Percentiles rank a stretch among this genome's conserved stretches.
Conservation (phyloP, 2,329 filamentous ascomycete species). For the Fusarium pininemorale region DNA sequence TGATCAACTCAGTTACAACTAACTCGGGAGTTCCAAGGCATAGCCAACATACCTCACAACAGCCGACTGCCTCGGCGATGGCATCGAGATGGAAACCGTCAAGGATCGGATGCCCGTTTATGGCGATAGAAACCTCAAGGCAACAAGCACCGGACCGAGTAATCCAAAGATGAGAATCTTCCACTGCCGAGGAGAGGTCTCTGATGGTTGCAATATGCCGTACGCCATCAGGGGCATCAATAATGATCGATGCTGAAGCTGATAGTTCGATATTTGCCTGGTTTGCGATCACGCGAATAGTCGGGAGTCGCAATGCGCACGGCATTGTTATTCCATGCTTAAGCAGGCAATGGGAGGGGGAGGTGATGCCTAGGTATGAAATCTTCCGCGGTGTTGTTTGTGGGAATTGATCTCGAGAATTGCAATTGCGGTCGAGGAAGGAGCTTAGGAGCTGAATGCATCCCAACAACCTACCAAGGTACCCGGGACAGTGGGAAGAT, state of each 20-base stretch:
- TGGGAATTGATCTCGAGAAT: background rate
- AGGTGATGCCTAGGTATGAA: background rate
- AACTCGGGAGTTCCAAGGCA: background rate
- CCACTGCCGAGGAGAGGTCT: conserved; percentile 38
- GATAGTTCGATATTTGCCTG: conserved; percentile 37
- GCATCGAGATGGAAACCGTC: conserved; percentile 12
- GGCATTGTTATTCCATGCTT: background rate
- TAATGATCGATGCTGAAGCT: conserved; percentile 39
- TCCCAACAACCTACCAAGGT: background rate
- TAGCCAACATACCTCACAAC: conserved; percentile 40
- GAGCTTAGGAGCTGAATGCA: background rate
- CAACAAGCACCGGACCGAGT: conserved; percentile 43
- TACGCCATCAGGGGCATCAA: conserved; percentile 37
- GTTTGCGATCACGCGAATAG: conserved; percentile 34
- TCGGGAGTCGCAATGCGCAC: conserved; percentile 38
- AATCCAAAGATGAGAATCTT: conserved; percentile 46
- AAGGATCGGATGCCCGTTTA: conserved; percentile 28
- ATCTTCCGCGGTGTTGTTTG: background rate
- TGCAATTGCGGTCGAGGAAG: background rate
- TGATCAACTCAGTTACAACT: conserved; percentile 13
- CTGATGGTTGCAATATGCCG: conserved; percentile 20
- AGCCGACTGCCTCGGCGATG: conserved; percentile 33
- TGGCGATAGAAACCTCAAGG: conserved; percentile 41
- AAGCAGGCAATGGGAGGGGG: background rate
- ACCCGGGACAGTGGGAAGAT: background rate